Evolutionary conservation across 2,329 filamentous ascomycete species (phyloP).

Genomic region (Colletotrichum euphorbiae): DNA sequence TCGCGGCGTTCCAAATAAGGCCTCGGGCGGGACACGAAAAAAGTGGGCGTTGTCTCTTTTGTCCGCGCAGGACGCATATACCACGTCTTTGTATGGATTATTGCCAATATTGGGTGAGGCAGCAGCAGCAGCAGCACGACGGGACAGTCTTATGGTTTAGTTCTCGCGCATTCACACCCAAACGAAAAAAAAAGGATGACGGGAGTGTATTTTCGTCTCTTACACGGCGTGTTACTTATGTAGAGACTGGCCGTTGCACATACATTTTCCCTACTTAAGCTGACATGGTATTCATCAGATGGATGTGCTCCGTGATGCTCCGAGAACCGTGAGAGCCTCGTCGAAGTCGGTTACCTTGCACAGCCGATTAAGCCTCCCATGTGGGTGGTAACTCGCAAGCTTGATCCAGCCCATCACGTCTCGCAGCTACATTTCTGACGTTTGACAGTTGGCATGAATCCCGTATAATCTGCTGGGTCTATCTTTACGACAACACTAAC

Average conservation of each 20-base stretch:
- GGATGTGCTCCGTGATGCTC: too few species aligned
- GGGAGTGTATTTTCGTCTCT: not conserved
- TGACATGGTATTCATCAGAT: not conserved
- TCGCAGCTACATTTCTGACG: too few species aligned
- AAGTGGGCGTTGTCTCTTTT: constrained; percentile 27
- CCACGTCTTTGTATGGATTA: constrained; percentile 36
- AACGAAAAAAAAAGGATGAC: not conserved
- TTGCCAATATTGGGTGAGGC: constrained; percentile 32
- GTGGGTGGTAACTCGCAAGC: too few species aligned
- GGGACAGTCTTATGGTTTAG: constrained; percentile 6
- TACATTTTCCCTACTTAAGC: not conserved
- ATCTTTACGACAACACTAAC: not conserved
- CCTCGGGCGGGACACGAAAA: constrained; percentile 17
- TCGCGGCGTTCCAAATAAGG: constrained; percentile 33
- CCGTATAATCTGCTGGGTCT: too few species aligned
- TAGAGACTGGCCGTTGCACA: constrained; percentile 13
- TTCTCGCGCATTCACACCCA: not conserved
- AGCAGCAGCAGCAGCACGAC: not conserved
- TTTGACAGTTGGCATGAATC: too few species aligned
- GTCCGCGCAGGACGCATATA: constrained; percentile 34
- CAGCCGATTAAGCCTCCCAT: too few species aligned
- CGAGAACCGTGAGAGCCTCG: too few species aligned
- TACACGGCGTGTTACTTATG: constrained; percentile 8
- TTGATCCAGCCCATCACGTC: too few species aligned
- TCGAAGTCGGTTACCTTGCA: too few species aligned